Conservation (phyloP, 148 eudicot genomes). For the Salicornia ramosissima region DNA sequence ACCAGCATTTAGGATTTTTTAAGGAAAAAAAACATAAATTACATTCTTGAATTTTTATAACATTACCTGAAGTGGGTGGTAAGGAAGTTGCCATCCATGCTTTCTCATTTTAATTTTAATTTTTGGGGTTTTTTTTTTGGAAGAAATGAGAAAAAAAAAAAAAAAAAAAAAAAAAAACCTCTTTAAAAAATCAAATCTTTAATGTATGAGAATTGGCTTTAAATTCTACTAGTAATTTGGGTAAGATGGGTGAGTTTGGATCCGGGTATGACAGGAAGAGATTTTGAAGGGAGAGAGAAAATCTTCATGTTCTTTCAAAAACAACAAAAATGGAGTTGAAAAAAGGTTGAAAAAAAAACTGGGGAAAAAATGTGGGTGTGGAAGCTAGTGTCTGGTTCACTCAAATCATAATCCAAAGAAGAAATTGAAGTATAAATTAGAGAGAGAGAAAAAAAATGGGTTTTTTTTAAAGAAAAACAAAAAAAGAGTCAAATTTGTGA, state of each 20-base stretch:
- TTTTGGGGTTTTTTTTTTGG: neutral
- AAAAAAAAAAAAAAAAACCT: neutral
- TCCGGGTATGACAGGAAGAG: constrained; percentile 19
- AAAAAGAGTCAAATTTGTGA: constrained; percentile 6
- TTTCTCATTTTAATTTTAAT: constrained; percentile 59
- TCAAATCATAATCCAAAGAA: constrained; percentile 25
- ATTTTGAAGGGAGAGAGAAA: constrained; percentile 18
- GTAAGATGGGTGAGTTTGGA: constrained; percentile 11
- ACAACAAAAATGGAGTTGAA: neutral
- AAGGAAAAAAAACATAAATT: no score
- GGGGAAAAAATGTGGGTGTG: constrained; percentile 13
- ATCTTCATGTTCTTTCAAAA: constrained; percentile 16
- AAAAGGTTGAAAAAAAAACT: neutral
- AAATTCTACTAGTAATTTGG: constrained; percentile 24
- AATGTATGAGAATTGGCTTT: neutral
- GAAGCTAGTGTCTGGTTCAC: constrained; percentile 24
- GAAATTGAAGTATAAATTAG: neutral
- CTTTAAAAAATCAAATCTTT: neutral
- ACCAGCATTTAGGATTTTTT: neutral
- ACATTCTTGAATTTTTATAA: no score
- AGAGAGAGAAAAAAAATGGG: neutral
- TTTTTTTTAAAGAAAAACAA: no score
- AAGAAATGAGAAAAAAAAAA: constrained; percentile 5
- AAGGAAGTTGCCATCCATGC: constrained; percentile 98
- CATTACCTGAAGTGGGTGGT: constrained; percentile 88